Evolutionary conservation across 495 filamentous ascomycete species (phyloP), one percentile per base, ranked within the genome.

Genomic region (Saxophila tyrrhenica): DNA sequence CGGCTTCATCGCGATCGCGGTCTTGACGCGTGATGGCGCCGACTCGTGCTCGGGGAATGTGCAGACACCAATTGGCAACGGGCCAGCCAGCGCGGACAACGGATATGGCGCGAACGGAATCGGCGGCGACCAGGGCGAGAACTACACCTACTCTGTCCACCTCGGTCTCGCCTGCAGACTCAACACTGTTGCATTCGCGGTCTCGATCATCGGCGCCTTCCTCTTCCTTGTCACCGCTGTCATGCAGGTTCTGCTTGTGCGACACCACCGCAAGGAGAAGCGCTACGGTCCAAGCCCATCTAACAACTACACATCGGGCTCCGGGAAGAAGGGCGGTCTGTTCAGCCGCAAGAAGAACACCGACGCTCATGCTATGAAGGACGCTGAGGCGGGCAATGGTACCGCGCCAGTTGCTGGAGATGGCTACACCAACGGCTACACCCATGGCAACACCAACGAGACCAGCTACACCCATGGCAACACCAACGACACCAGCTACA

Each of bases 241-340:
- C 46, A 56, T 85, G 57, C 83, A 87, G 64, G 49, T 83, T 52
- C 67, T 75, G 19, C 74, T 87, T 16, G 76, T 77, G 61, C 82
- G 82, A 54, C 73, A 87, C 66, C 84, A 84, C 70, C 78, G 81
- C 63, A 82, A 83, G 63, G 85, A 92, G 72, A 84, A 84, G 69
- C 80, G 83, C 48, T 88, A 82, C 72, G 87, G 85, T 38, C 86
- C 88, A 22, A 77, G 79, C 56, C 86, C 87, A 8, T 73, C 77
- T 49, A 91, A 89, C 74, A 74, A 78, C 65, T 89, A 90, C 72
- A 89, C 85, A 19, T 80, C 76, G 24, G 87, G 86, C 50, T 79
- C 70, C 50, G 74, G 74, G 56, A 74, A 69, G 24, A 65, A 70
- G 35, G 65, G 67, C 32, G 56, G 59, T 42, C 75, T 78, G 69